Percentiles rank a stretch among this genome's conserved stretches.
phyloP scores from a whole-genome alignment of 2,329 filamentous ascomycete species.

The Plectosphaerella sp. region DNA sequence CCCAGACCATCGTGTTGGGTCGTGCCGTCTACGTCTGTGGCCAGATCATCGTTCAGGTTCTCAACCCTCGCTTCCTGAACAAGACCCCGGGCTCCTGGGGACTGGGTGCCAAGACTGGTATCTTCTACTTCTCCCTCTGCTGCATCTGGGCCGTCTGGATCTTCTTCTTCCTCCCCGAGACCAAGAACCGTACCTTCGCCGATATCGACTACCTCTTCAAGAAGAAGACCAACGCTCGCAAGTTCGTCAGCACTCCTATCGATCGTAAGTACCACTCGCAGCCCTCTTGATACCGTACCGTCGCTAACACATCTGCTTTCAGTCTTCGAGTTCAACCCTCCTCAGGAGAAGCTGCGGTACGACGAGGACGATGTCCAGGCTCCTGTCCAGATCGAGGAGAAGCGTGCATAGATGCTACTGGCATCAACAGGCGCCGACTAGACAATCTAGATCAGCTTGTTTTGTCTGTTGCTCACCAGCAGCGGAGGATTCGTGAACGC shows the following conservation, averaged over 20 bases:
- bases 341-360: background rate
- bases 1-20: slow-evolving; percentile 40
- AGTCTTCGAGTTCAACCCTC: slow-evolving; percentile 9
- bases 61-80: slow-evolving; percentile 31
- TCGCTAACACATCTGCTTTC: background rate
- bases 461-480: too few species aligned
- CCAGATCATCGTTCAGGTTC: slow-evolving; percentile 31
- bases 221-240: slow-evolving; percentile 23
- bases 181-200: slow-evolving; percentile 37
- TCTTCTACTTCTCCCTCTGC: slow-evolving; percentile 35
- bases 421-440: too few species aligned
- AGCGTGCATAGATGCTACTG: background rate
- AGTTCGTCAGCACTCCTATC: slow-evolving; percentile 16
- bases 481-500: too few species aligned
- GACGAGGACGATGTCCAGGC: background rate
- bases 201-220: slow-evolving; percentile 46
- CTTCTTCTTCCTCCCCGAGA: slow-evolving; percentile 39
- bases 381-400: background rate
- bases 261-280: slow-evolving; percentile 18
- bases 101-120: slow-evolving; percentile 32
- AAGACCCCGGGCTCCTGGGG: slow-evolving; percentile 20
- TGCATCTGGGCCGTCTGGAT: slow-evolving; percentile 35
- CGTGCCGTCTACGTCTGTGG: slow-evolving; percentile 36
- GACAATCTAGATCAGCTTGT: too few species aligned
- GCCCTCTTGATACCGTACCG: background rate